Evolutionary conservation across 108 stramenopile genomes (phyloP).

Genomic region (Epithemia pelagica): DNA sequence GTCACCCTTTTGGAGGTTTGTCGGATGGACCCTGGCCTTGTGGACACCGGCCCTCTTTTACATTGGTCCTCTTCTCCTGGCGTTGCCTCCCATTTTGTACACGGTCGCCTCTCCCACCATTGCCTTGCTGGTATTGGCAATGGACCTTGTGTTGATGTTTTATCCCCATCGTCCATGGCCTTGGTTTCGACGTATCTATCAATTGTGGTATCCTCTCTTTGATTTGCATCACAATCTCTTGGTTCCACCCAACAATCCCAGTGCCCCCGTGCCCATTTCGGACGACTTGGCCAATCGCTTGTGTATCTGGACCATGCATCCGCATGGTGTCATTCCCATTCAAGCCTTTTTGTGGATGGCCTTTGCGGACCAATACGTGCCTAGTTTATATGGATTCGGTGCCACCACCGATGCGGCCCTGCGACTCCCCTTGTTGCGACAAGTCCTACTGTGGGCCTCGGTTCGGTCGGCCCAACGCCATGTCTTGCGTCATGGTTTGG

Average conservation of each 20-base stretch:
- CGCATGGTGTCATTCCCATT: not conserved
- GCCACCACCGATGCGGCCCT: slow-evolving; percentile 24
- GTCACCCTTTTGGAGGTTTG: not conserved
- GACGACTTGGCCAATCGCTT: not conserved
- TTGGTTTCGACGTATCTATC: slow-evolving; percentile 12
- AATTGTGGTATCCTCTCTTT: slow-evolving; percentile 22
- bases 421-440: slow-evolving; percentile 39
- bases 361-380: not conserved
- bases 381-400: not conserved
- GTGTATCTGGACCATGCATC: not conserved
- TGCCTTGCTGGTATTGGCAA: not conserved
- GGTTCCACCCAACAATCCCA: not conserved
- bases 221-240: slow-evolving; percentile 23
- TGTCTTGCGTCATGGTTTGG: slow-evolving; percentile 11
- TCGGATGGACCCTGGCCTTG: not conserved
- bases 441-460: slow-evolving; percentile 31
- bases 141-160: not conserved
- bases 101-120: not conserved
- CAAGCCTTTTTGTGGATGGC: not conserved
- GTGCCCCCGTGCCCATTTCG: not conserved
- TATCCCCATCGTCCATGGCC: slow-evolving; percentile 10
- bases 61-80: not conserved
- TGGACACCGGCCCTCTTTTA: not conserved
- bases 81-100: not conserved
- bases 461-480: slow-evolving; percentile 28